Evolutionary conservation across 768 basidiomycete genomes (phyloP).

Genomic region (Lactarius hatsudake): DNA sequence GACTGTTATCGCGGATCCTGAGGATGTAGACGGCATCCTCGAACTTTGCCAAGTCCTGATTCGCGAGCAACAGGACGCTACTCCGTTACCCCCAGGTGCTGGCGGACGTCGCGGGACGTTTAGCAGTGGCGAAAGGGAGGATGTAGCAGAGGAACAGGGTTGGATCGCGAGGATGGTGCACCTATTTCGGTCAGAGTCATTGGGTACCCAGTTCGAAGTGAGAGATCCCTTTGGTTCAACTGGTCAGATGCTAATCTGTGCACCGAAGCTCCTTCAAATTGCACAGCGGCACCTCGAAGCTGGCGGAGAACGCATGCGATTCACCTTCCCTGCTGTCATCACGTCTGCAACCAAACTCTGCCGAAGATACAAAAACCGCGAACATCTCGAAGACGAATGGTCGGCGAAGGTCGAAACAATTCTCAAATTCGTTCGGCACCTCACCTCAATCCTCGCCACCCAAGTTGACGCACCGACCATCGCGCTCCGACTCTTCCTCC

Average conservation of each 20-base stretch:
- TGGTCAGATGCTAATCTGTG: background rate
- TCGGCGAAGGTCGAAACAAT: constrained; percentile 79
- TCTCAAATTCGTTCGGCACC: constrained; percentile 92
- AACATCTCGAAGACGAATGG: constrained; percentile 82
- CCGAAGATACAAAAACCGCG: constrained; percentile 81
- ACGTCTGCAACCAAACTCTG: constrained; percentile 92
- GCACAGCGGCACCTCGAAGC: constrained; percentile 87
- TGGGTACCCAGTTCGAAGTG: constrained; percentile 89
- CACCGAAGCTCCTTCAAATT: constrained; percentile 75
- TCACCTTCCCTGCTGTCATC: constrained; percentile 95
- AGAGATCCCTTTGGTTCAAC: constrained; percentile 25
- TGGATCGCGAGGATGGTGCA: constrained; percentile 99
- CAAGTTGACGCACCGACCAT: constrained; percentile 92
- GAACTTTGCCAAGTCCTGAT: constrained; percentile 92
- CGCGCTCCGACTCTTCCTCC: constrained; percentile 90
- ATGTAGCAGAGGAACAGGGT: constrained; percentile 97
- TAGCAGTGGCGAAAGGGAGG: constrained; percentile 66
- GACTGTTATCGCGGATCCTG: constrained; percentile 88
- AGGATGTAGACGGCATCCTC: constrained; percentile 92
- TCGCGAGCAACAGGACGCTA: constrained; percentile 70
- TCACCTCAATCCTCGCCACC: constrained; percentile 88
- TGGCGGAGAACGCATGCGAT: constrained; percentile 93
- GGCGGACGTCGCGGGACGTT: constrained; percentile 55
- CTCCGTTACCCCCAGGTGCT: constrained; percentile 40
- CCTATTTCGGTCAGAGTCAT: constrained; percentile 82